A percentile compares a stretch with the other conserved stretches of the same genome.
phyloP scores from a whole-genome alignment of 768 basidiomycete species.

The Amanita inopinata region DNA sequence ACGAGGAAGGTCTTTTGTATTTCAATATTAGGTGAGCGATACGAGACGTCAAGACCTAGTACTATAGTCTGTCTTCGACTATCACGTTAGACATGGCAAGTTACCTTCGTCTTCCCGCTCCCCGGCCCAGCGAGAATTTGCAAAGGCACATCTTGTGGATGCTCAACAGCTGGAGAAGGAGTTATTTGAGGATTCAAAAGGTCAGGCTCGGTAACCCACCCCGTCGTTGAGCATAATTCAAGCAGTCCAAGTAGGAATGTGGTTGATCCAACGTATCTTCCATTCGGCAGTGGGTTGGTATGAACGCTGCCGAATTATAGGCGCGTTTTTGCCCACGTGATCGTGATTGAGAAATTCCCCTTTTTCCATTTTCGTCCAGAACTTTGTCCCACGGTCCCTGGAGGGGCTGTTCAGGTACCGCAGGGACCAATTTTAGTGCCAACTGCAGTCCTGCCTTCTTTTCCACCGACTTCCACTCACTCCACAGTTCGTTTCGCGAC shows the following conservation, averaged over 20 bases:
- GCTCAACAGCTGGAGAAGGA: slow-evolving; percentile 46
- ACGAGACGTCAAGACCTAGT: slow-evolving; percentile 53
- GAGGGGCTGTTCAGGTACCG: too few species aligned
- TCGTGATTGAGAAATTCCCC: too few species aligned
- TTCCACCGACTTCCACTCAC: not conserved
- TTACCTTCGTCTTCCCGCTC: slow-evolving; percentile 60
- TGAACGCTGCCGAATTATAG: not conserved
- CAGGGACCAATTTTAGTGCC: not conserved
- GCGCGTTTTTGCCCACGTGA: not conserved
- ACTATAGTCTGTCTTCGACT: not conserved
- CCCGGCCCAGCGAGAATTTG: slow-evolving; percentile 80
- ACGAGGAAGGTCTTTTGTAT: slow-evolving; percentile 38
- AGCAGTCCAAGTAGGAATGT: slow-evolving; percentile 5
- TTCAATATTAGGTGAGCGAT: slow-evolving; percentile 56
- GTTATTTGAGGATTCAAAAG: not conserved
- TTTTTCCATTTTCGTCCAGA: too few species aligned
- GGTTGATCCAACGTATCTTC: not conserved
- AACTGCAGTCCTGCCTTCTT: not conserved
- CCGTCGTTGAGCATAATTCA: slow-evolving; percentile 31
- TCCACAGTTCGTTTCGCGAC: not conserved
- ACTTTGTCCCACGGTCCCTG: too few species aligned
- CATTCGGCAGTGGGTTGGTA: not conserved
- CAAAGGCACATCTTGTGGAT: slow-evolving; percentile 49
- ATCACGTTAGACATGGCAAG: not conserved
- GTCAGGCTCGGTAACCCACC: slow-evolving; percentile 18